Conservation (phyloP, 176 grass and related monocot genomes). For the Raddia distichophylla region DNA sequence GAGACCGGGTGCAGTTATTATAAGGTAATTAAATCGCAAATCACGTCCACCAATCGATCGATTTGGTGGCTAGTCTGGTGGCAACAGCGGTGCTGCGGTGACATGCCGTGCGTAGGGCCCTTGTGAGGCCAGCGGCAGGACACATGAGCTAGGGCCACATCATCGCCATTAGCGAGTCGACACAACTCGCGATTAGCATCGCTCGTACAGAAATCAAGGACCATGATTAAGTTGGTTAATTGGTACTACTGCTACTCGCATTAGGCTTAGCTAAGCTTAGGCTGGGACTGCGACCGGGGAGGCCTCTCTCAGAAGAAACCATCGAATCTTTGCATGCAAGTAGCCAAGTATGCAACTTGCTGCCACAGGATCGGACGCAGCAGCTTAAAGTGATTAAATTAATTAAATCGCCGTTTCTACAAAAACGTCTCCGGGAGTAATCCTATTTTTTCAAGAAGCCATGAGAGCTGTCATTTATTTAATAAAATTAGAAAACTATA, state of each 20-base stretch:
- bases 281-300: too few species aligned
- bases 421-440: too few species aligned
- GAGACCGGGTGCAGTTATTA: neutral
- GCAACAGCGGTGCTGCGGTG: neutral
- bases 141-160: constrained; percentile 7
- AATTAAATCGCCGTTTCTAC: too few species aligned
- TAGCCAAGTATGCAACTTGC: neutral
- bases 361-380: neutral
- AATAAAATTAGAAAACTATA: too few species aligned
- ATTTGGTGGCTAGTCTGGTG: neutral
- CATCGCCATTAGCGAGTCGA: constrained; percentile 23
- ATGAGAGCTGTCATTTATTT: too few species aligned
- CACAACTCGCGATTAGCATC: constrained; percentile 38
- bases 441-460: too few species aligned
- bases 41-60: constrained; percentile 7
- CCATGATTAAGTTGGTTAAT: neutral
- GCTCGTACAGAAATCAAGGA: constrained; percentile 32
- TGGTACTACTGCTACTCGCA: too few species aligned
- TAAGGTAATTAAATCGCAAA: constrained; percentile 7
- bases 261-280: neutral
- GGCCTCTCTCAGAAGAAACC: too few species aligned
- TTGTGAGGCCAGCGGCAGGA: constrained; percentile 21
- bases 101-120: neutral
- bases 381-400: neutral
- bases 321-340: neutral